Evolutionary conservation across 306 rosid species (phyloP), one percentile per base, ranked within the genome.

Genomic region (Cicer arietinum): DNA sequence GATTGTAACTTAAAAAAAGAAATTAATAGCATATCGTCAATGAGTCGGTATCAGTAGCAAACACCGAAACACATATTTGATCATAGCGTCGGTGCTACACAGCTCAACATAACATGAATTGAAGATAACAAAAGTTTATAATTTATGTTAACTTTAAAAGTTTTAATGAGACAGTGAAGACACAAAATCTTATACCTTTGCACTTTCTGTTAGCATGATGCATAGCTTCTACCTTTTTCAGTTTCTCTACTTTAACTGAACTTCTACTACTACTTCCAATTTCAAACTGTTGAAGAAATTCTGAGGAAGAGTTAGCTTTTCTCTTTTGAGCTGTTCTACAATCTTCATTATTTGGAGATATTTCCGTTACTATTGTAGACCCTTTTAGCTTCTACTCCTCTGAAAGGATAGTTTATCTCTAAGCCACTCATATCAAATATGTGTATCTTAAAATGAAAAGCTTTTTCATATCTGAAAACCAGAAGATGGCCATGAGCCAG

Each of bases 321-420:
- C 58, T 65, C 16, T 67, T 73, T 45, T 47, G 45, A 18, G 11
- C 6, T 43, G 67, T 7, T 51, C 4, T 43, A 11, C 10, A 6
- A 44, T 11, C 30, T 58, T 77, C 54, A 10, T 18, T 43, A 10
- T 40, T 64, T 30, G 10, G 7, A 57, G 4, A 45, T 47, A 8
- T 35, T 16, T 35, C n/a, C 50, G 51, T 64, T 42, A 75, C 17
- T 5, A 13, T 46, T 77, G 25, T 10, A 70, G 11, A 43, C 14
- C 62, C 30, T 67, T 65, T 65, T 46, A 37, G 42, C 42, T 39
- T 67, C 48, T 45, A 1, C 4, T 41, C 35, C 17, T 59, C 16
- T 41, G 11, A 30, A 46, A 62, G 77, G 76, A 56, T 81, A 53
- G 0, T 62, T 48, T 52, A 76, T 81, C 66, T 81, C 84, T 39